Percentiles rank a stretch among this genome's conserved stretches.
phyloP scores from a whole-genome alignment of 2,329 filamentous ascomycete species.

The Ophioceras dolichostomum region DNA sequence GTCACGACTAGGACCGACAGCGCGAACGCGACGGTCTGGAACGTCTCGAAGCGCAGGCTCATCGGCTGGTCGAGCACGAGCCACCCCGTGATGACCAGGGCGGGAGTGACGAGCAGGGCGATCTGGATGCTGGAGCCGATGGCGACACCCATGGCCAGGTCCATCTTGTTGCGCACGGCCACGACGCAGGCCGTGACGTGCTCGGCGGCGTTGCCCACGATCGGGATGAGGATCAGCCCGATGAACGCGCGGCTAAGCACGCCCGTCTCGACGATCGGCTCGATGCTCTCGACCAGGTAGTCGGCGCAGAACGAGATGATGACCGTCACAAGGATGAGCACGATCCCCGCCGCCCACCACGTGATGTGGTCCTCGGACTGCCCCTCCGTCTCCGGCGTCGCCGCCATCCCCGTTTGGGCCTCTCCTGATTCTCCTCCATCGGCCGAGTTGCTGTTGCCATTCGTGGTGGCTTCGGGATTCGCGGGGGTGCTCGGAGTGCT shows the following conservation, averaged over 20 bases:
- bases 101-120: slow-evolving; percentile 67
- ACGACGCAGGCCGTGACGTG: slow-evolving; percentile 75
- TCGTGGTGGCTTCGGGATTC: slow-evolving; percentile 9
- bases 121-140: slow-evolving; percentile 78
- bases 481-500: no score
- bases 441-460: slow-evolving; percentile 7
- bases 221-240: slow-evolving; percentile 67
- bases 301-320: slow-evolving; percentile 70
- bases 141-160: slow-evolving; percentile 65
- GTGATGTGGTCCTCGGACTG: slow-evolving; percentile 40
- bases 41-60: slow-evolving; percentile 71
- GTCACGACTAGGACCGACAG: slow-evolving; percentile 64
- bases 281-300: slow-evolving; percentile 64
- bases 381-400: slow-evolving; percentile 27
- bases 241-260: slow-evolving; percentile 61
- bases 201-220: slow-evolving; percentile 75
- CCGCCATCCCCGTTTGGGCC: slow-evolving; percentile 8
- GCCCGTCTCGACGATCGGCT: slow-evolving; percentile 48
- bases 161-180: slow-evolving; percentile 66
- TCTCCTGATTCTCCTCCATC: background rate
- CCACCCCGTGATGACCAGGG: slow-evolving; percentile 72
- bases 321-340: slow-evolving; percentile 57
- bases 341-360: slow-evolving; percentile 50
- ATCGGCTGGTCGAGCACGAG: slow-evolving; percentile 57
- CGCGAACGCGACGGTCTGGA: slow-evolving; percentile 68